Evolutionary conservation across 192 early-diverging fungal species (phyloP), one percentile per base, ranked within the genome.

Genomic region (Dissophora ornata): DNA sequence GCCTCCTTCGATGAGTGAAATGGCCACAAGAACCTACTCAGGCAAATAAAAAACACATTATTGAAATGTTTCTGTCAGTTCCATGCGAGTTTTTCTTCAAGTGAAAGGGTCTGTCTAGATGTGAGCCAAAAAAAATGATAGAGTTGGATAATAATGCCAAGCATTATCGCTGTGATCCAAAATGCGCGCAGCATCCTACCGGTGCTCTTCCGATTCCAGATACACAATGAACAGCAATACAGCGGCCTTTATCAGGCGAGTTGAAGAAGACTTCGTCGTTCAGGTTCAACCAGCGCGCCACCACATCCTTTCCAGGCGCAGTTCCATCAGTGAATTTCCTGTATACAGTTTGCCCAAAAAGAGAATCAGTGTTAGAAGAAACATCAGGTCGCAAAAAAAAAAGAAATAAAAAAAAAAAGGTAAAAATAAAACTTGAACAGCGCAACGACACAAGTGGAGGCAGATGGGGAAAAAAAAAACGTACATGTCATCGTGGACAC

Each of bases 161-260:
- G n/a, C n/a, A n/a, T n/a, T n/a, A n/a, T n/a, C n/a, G n/a, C n/a
- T n/a, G n/a, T n/a, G n/a, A n/a, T n/a, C n/a, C n/a, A n/a, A n/a
- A n/a, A n/a, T n/a, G n/a, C n/a, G n/a, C n/a, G n/a, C n/a, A n/a
- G n/a, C n/a, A n/a, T n/a, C n/a, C n/a, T 64, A 91, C 86, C 11
- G 91, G 91, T 10, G 92, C 92, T 65, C 92, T 80, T n/a, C 92
- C 92, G 33, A 93, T 87, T 18, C 92, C 92, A 28, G 90, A 87
- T 45, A 93, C 88, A 63, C 92, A 93, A 60, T 93, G 92, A 18
- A 93, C 86, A 12, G 79, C 83, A 52, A 85, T 79, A 30, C 62
- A 71, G 16, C 51, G 36, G 10, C 58, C 68, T 4, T 30, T 52
- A 11, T 59, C 49, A 13, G 54, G 36, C 1, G 64, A 56, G 25